These are phyloP conservation scores for Fusarium fracticaudum DNA, from an alignment of 2,329 filamentous ascomycete species.

Conservation along the genomic window DNA sequence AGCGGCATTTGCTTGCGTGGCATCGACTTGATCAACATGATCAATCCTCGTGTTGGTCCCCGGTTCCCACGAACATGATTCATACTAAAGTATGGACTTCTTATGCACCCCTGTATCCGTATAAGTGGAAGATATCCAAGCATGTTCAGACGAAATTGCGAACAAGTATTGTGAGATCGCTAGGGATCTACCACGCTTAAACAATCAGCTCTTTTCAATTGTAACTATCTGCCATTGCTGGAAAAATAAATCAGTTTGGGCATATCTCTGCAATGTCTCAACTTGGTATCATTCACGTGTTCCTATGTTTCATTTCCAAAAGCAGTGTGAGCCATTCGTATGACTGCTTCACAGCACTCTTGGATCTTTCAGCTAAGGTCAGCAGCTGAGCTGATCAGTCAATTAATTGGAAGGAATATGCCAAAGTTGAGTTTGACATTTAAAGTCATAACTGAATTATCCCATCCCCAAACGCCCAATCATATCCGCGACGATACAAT, in stretches of 20 bases:
- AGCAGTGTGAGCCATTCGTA: constrained; percentile 8
- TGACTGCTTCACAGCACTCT: background rate
- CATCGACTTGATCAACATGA: background rate
- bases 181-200: background rate
- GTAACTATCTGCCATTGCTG: background rate
- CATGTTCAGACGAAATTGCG: constrained; percentile 1
- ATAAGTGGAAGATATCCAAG: background rate
- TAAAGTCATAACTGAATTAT: constrained; percentile 11
- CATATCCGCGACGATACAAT: constrained; percentile 14
- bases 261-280: background rate
- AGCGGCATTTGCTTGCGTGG: constrained; percentile 18
- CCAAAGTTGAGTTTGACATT: constrained; percentile 21
- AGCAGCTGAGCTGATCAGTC: constrained; percentile 5
- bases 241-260: background rate
- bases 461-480: constrained; percentile 26
- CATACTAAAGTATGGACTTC: background rate
- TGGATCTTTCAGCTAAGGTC: background rate
- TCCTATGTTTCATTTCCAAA: background rate
- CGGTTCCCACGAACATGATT: background rate
- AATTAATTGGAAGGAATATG: constrained; percentile 7
- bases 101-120: constrained; percentile 17
- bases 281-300: constrained; percentile 1
- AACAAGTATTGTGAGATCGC: background rate
- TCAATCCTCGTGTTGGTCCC: constrained; percentile 5
- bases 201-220: background rate